Evolutionary conservation across 192 early-diverging fungal genomes (phyloP).

Genomic region (Gryganskiella cystojenkinii): DNA sequence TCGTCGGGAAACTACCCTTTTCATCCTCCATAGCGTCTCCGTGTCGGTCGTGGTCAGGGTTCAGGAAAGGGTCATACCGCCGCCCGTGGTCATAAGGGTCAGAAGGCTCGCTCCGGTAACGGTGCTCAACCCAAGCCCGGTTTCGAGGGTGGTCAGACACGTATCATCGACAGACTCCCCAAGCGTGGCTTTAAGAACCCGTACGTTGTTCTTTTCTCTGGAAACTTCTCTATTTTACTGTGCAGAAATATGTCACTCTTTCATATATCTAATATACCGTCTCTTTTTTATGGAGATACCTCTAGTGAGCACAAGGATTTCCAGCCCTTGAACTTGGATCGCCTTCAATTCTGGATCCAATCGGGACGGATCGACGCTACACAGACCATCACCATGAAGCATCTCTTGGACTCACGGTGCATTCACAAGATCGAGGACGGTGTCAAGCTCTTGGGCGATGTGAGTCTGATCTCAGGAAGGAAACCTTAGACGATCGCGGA

Average conservation of each 20-base stretch:
- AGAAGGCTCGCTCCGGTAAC: constrained; percentile 82
- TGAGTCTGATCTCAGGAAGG: constrained; percentile 29
- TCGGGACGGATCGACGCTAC: constrained; percentile 82
- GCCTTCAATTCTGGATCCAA: constrained; percentile 92
- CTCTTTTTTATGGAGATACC: not conserved
- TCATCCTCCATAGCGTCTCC: constrained; percentile 55
- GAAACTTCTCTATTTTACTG: not conserved
- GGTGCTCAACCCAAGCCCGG: constrained; percentile 76
- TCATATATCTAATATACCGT: too few relatives aligned
- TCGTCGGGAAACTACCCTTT: not conserved
- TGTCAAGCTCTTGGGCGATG: constrained; percentile 80
- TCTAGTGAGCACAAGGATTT: constrained; percentile 69
- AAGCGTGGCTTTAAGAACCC: constrained; percentile 87
- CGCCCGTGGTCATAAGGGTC: constrained; percentile 94
- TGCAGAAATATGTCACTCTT: too few relatives aligned
- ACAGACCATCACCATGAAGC: constrained; percentile 85
- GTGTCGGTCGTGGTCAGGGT: constrained; percentile 85
- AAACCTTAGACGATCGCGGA: not conserved
- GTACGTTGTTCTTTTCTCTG: constrained; percentile 25
- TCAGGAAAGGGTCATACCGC: constrained; percentile 92
- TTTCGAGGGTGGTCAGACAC: constrained; percentile 96
- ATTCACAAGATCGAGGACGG: constrained; percentile 86
- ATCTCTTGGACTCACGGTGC: constrained; percentile 73
- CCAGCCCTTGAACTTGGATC: constrained; percentile 84
- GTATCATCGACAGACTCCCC: constrained; percentile 82